Evolutionary conservation across 139 green algal genomes (phyloP).

Genomic region (Edaphochlamys debaryana): DNA sequence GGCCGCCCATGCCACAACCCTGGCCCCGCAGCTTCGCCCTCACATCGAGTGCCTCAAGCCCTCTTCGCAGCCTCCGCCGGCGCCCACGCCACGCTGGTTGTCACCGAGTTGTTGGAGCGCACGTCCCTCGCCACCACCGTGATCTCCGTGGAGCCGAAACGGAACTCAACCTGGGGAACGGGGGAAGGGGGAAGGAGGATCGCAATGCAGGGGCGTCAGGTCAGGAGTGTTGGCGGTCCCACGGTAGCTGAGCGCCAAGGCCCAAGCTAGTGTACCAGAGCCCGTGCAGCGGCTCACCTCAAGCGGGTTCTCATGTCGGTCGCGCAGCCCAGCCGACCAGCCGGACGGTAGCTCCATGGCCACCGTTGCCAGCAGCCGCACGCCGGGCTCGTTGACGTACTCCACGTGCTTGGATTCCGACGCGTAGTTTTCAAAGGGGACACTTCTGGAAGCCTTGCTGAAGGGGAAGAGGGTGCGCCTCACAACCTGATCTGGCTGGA

Average conservation of each 20-base stretch:
- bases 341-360: constrained; percentile 27
- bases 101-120: neutral
- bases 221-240: too few relatives aligned
- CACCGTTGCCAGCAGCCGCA: neutral
- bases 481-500: constrained; percentile 2
- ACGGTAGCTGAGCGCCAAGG: too few relatives aligned
- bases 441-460: neutral
- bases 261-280: too few relatives aligned
- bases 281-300: constrained; percentile 24
- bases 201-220: too few relatives aligned
- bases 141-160: constrained; percentile 29
- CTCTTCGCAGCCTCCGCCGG: too few relatives aligned
- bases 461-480: constrained; percentile 3
- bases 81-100: neutral
- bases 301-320: neutral
- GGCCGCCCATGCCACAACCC: too few relatives aligned
- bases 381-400: constrained; percentile 1
- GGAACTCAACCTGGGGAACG: too few relatives aligned
- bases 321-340: neutral
- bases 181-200: too few relatives aligned
- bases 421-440: constrained; percentile 16
- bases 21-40: too few relatives aligned
- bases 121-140: neutral
- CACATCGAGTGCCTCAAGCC: too few relatives aligned
- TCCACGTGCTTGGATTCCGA: neutral